Percentiles rank a stretch among this genome's conserved stretches.
Evolutionary conservation across 176 grass and related monocot genomes (phyloP).

Genomic region (Pharus latifolius): DNA sequence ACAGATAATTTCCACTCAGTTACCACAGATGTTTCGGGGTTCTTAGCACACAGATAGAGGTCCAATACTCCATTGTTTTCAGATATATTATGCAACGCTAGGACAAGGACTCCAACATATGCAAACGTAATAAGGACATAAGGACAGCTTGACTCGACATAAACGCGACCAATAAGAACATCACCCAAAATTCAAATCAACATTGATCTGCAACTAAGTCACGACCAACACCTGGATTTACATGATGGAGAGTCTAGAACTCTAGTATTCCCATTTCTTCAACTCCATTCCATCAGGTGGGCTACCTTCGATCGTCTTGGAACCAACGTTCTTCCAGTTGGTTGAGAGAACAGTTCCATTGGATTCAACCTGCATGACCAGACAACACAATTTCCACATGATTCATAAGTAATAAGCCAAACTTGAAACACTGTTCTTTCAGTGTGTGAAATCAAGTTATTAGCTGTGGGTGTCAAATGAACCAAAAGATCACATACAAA

Average conservation of each 20-base stretch:
- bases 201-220: slow-evolving; percentile 8
- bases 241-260: slow-evolving; percentile 3
- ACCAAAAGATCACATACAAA: slow-evolving; percentile 42
- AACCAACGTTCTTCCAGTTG: slow-evolving; percentile 75
- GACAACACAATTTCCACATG: background rate
- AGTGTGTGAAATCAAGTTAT: background rate
- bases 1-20: background rate
- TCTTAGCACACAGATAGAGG: background rate
- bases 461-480: background rate
- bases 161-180: background rate
- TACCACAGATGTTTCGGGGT: background rate
- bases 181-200: background rate
- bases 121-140: background rate
- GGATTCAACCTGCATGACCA: slow-evolving; percentile 62
- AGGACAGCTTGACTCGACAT: slow-evolving; percentile 24
- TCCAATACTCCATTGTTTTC: background rate
- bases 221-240: slow-evolving; percentile 19
- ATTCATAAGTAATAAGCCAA: background rate
- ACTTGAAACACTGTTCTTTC: background rate
- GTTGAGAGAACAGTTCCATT: slow-evolving; percentile 88
- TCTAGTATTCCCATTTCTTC: slow-evolving; percentile 71
- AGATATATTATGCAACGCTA: slow-evolving; percentile 12
- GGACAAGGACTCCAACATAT: slow-evolving; percentile 4
- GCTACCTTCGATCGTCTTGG: slow-evolving; percentile 49
- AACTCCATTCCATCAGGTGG: slow-evolving; percentile 80